Conservation (phyloP, 2,329 filamentous ascomycete genomes). For the Fusarium setosum region DNA sequence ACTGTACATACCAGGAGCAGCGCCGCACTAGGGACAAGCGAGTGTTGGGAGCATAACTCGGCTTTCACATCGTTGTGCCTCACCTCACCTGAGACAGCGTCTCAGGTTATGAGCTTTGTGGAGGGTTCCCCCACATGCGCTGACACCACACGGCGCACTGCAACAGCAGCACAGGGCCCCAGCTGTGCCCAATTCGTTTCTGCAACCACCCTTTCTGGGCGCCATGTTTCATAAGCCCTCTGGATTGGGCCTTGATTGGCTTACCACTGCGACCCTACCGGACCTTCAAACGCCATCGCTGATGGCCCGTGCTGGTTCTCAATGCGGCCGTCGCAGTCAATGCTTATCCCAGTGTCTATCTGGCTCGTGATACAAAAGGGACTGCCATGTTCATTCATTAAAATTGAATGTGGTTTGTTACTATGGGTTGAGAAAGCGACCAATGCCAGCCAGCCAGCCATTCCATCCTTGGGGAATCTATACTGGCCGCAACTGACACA, state of each 20-base stretch:
- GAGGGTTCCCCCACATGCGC: conserved; percentile 37
- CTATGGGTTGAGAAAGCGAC: background rate
- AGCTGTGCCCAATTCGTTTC: conserved; percentile 25
- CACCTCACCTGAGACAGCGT: conserved; percentile 50
- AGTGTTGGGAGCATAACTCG: background rate
- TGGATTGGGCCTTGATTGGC: conserved; percentile 25
- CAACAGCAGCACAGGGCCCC: conserved; percentile 17
- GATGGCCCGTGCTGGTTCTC: conserved; percentile 21
- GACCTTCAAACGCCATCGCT: conserved; percentile 32
- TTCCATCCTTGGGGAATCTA: background rate
- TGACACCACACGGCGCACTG: conserved; percentile 33
- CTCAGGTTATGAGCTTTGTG: conserved; percentile 46
- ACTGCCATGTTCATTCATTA: background rate
- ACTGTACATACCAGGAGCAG: too few species aligned
- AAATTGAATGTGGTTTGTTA: background rate
- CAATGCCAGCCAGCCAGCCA: too few species aligned
- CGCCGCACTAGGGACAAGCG: background rate
- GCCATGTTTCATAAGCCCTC: conserved; percentile 33
- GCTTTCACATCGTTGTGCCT: conserved; percentile 25
- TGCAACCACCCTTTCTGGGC: conserved; percentile 31
- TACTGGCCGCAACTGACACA: background rate
- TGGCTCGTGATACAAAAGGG: conserved; percentile 1
- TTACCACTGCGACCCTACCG: background rate
- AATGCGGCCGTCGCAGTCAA: conserved; percentile 22
- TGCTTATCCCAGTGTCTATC: background rate